Conservation (phyloP, 2,329 filamentous ascomycete genomes). For the Epichloe scottii region DNA sequence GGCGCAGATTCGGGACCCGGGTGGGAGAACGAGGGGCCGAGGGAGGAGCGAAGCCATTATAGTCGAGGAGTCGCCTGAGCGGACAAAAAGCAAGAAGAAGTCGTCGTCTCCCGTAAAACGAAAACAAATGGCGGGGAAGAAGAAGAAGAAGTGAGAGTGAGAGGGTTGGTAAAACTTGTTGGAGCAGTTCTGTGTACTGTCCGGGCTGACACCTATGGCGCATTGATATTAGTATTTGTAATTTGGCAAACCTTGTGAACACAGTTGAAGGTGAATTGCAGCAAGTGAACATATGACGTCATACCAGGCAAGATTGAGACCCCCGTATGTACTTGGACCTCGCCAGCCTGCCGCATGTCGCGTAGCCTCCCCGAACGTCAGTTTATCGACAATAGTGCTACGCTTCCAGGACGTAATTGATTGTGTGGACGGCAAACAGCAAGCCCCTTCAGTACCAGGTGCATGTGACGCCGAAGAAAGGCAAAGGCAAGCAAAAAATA, state of each 20-base stretch:
- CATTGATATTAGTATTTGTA: not conserved
- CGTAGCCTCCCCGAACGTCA: too few relatives aligned
- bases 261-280: not conserved
- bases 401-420: too few relatives aligned
- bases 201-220: not conserved
- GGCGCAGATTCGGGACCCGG: slow-evolving; percentile 19
- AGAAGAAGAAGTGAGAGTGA: slow-evolving; percentile 18
- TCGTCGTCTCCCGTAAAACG: slow-evolving; percentile 29
- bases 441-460: too few relatives aligned
- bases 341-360: too few relatives aligned
- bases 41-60: slow-evolving; percentile 25
- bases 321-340: too few relatives aligned
- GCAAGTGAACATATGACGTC: too few relatives aligned
- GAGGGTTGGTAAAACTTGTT: too few relatives aligned
- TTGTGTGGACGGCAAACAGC: too few relatives aligned
- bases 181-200: not conserved
- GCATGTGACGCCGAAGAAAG: too few relatives aligned
- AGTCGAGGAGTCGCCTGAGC: slow-evolving; percentile 23
- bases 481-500: too few relatives aligned
- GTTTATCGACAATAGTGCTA: too few relatives aligned
- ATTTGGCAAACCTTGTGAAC: not conserved
- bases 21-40: slow-evolving; percentile 3
- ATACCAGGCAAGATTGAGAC: too few relatives aligned
- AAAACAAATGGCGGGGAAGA: slow-evolving; percentile 19
- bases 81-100: slow-evolving; percentile 27